phyloP scores from a whole-genome alignment of 2,329 filamentous ascomycete species.

The Ophiostoma australiae region DNA sequence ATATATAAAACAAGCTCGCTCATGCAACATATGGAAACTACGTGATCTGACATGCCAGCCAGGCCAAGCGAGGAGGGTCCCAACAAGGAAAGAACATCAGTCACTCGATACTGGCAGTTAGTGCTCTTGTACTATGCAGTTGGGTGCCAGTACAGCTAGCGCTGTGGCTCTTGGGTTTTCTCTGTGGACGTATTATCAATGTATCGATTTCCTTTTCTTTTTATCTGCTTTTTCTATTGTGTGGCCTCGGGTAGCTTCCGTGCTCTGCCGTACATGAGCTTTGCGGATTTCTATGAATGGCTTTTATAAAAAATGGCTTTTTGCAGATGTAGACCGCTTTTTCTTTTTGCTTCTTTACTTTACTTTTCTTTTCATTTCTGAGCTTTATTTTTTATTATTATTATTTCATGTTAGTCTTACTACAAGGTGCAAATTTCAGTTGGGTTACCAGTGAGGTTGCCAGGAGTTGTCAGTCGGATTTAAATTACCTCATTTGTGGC shows the following conservation, averaged over 20 bases:
- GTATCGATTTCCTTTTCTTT: background rate
- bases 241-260: background rate
- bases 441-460: background rate
- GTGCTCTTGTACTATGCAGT: background rate
- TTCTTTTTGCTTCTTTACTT: background rate
- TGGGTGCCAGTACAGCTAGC: background rate
- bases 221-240: background rate
- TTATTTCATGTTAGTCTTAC: background rate
- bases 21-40: conserved; percentile 6
- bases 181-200: background rate
- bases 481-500: background rate
- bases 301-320: background rate
- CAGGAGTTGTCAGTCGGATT: background rate
- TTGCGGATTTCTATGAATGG: background rate
- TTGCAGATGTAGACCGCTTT: background rate
- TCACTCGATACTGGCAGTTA: background rate
- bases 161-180: background rate
- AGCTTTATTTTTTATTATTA: background rate
- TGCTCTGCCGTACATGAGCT: background rate
- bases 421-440: background rate
- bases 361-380: background rate
- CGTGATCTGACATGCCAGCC: conserved; percentile 13
- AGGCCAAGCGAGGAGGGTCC: conserved; percentile 4
- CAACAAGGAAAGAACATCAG: conserved; percentile 1
- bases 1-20: background rate